Percentiles rank a stretch among this genome's conserved stretches.
phyloP scores from a whole-genome alignment of 2,329 filamentous ascomycete species.

The Trichophyton benhamiae region DNA sequence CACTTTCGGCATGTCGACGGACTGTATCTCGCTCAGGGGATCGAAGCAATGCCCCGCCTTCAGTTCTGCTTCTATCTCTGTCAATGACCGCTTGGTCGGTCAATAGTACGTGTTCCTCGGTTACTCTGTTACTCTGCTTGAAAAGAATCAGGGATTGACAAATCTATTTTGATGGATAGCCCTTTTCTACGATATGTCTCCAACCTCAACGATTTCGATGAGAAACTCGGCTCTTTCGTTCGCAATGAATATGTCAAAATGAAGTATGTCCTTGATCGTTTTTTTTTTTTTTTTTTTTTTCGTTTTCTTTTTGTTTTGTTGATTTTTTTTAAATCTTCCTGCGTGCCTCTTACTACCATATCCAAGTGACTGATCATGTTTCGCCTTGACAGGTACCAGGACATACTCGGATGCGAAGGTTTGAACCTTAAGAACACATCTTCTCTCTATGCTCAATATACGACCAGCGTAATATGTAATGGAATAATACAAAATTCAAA shows the following conservation, averaged over 20 bases:
- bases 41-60: constrained; percentile 65
- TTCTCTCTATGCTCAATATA: constrained; percentile 83
- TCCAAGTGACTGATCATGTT: background rate
- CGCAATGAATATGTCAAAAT: constrained; percentile 58
- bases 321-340: background rate
- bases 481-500: constrained; percentile 84
- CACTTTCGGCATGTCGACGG: constrained; percentile 22
- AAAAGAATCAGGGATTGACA: background rate
- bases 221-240: constrained; percentile 59
- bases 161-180: constrained; percentile 35
- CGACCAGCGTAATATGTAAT: constrained; percentile 85
- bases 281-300: background rate
- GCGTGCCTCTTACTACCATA: background rate
- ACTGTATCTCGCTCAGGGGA: constrained; percentile 55
- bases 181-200: constrained; percentile 77
- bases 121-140: constrained; percentile 4
- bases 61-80: constrained; percentile 58
- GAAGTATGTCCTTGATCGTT: constrained; percentile 48
- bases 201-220: constrained; percentile 63
- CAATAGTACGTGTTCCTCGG: constrained; percentile 47
- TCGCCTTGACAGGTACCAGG: constrained; percentile 55
- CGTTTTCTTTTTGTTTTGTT: background rate
- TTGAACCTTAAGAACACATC: constrained; percentile 68
- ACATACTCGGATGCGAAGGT: constrained; percentile 64
- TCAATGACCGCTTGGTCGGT: constrained; percentile 43